phyloP scores from a whole-genome alignment of 208 protist genomes.

The Crithidia sp. region DNA sequence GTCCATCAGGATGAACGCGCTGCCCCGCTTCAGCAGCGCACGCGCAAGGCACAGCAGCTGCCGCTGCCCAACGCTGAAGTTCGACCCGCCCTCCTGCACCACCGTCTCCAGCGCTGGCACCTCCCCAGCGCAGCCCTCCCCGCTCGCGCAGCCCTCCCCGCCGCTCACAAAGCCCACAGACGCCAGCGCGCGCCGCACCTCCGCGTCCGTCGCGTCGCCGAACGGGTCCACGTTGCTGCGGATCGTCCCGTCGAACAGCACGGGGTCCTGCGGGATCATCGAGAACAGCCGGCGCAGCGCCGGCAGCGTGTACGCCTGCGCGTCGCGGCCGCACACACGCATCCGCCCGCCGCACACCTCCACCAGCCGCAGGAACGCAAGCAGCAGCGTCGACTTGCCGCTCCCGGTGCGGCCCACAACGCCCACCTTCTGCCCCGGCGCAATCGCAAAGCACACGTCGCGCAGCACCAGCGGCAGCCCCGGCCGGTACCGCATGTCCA shows the following conservation, averaged over 20 bases:
- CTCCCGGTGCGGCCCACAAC: constrained; percentile 85
- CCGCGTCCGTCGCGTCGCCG: constrained; percentile 39
- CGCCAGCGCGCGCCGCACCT: constrained; percentile 35
- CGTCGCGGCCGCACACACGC: no score
- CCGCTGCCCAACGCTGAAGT: no score
- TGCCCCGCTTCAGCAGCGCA: no score
- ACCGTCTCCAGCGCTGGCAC: constrained; percentile 9
- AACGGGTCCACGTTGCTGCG: no score
- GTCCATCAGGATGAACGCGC: no score
- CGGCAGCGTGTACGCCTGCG: no score
- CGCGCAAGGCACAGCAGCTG: no score
- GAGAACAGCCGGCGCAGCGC: no score
- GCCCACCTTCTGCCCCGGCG: constrained; percentile 74
- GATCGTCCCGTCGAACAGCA: no score
- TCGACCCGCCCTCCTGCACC: no score
- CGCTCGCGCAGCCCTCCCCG: neutral
- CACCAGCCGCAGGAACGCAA: constrained; percentile 34
- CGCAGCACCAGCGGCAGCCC: constrained; percentile 78
- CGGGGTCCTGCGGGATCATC: no score
- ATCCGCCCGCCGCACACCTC: no score
- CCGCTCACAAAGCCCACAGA: constrained; percentile 38
- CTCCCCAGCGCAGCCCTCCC: constrained; percentile 1
- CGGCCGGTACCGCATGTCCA: constrained; percentile 79
- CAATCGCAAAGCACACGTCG: constrained; percentile 60
- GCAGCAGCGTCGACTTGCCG: constrained; percentile 85